Evolutionary conservation across 495 filamentous ascomycete species (phyloP).

Genomic region (Sordaria brevicollis): DNA sequence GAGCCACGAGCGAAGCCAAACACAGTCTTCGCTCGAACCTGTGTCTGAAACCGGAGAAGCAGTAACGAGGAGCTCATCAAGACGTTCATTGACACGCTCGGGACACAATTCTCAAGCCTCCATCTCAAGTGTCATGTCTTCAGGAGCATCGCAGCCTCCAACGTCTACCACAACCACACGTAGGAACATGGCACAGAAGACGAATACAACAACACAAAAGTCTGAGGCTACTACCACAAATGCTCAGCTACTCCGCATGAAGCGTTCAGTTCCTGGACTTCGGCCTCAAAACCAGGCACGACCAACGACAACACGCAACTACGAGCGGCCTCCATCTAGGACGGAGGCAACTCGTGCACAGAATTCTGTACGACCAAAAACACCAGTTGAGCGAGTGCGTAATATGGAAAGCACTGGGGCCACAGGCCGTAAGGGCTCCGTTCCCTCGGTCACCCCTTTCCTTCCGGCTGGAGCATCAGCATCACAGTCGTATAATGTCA

Average conservation of each 20-base stretch:
- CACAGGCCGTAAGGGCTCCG: conserved; percentile 45
- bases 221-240: conserved; percentile 57
- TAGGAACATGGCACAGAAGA: conserved; percentile 46
- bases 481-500: conserved; percentile 69
- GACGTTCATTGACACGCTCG: conserved; percentile 54
- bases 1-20: conserved; percentile 52
- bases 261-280: conserved; percentile 81
- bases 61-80: conserved; percentile 31
- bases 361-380: conserved; percentile 53
- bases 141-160: conserved; percentile 38
- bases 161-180: conserved; percentile 46
- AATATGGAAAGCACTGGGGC: conserved; percentile 42
- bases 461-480: conserved; percentile 66
- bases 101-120: conserved; percentile 60
- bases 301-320: conserved; percentile 23
- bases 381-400: conserved; percentile 54
- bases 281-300: conserved; percentile 41
- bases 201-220: conserved; percentile 41
- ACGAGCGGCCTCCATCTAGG: conserved; percentile 43
- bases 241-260: conserved; percentile 67
- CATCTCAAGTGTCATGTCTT: conserved; percentile 29
- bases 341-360: conserved; percentile 25
- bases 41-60: conserved; percentile 85
- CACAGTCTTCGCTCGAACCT: conserved; percentile 73
- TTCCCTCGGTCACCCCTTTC: conserved; percentile 45